Evolutionary conservation across 148 eudicot species (phyloP).

Genomic region (Camellia sinensis): DNA sequence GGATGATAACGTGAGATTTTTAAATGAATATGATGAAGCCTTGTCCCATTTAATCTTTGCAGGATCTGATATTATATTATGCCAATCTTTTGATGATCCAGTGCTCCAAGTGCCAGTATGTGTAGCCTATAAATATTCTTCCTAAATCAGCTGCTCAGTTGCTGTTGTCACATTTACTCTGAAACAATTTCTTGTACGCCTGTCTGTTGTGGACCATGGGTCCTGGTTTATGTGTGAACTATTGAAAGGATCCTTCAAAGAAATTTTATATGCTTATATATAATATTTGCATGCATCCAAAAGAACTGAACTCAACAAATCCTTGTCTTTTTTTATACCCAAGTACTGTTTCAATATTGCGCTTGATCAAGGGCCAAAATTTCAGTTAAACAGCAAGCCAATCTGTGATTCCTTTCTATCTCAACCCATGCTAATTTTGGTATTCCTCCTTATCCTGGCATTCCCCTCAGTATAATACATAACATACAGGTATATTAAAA

Average conservation of each 20-base stretch:
- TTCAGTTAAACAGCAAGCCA: background rate
- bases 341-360: background rate
- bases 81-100: constrained; percentile 56
- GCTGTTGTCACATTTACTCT: background rate
- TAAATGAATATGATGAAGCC: constrained; percentile 51
- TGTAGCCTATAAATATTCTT: background rate
- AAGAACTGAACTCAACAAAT: background rate
- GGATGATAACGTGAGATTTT: constrained; percentile 50
- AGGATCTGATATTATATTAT: constrained; percentile 59
- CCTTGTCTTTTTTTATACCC: background rate
- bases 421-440: no score
- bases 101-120: constrained; percentile 61
- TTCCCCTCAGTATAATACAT: no score
- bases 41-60: constrained; percentile 51
- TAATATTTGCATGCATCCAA: background rate
- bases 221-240: background rate
- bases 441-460: no score
- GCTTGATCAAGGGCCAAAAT: constrained; percentile 2
- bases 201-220: background rate
- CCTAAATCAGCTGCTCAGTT: constrained; percentile 6
- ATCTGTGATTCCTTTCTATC: background rate
- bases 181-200: constrained; percentile 4
- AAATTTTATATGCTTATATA: background rate
- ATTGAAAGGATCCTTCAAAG: background rate
- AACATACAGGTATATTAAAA: no score